Evolutionary conservation across 306 rosid species (phyloP), one percentile per base, ranked within the genome.

Genomic region (Trifolium fragiferum): DNA sequence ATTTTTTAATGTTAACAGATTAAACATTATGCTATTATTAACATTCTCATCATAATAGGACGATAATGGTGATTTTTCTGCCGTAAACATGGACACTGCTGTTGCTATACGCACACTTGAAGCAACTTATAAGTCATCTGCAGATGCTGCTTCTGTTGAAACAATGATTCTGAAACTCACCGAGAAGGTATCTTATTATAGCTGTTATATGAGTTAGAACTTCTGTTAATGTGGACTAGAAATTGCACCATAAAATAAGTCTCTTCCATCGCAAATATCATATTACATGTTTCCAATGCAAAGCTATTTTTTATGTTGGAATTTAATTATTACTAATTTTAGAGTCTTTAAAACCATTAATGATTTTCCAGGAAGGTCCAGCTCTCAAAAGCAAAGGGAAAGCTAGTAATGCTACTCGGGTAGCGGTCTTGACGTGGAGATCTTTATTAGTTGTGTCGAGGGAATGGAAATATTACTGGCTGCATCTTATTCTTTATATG

Each of bases 381-480:
- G 75, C 83, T 83, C 96, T 92, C 83, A 95, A 95, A 85, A 89
- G 89, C 89, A 92, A 92, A 82, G 99, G 99, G 59, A 95, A 86
- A 81, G 98, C 97, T 38, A 76, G 90, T 78, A 81, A 18, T 84
- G 88, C 89, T 49, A 90, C 97, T 4, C 83, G 93, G 61, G 72
- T 90, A 66, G 98, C 97, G n/a, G 97, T 92, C 50, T 82, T 95
- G 84, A 92, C 98, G 4, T 95, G 98, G 97, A 89, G 99, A 84
- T 95, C 99, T 3, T 84, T 95, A 82, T 83, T 95, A 66, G 90
- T 95, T 70, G 92, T 95, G 92, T 95, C 98, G 73, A 89, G 99
- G 87, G 99, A 95, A 76, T 92, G 99, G 99, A 90, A 85, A 80
- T 92, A 92, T 85, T 95, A 92, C 73, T 95, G 99, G 99, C 93